Evolutionary conservation across 1,284 basidiomycete species (phyloP), one percentile per base, ranked within the genome.

Genomic region (Irpex lacteus): DNA sequence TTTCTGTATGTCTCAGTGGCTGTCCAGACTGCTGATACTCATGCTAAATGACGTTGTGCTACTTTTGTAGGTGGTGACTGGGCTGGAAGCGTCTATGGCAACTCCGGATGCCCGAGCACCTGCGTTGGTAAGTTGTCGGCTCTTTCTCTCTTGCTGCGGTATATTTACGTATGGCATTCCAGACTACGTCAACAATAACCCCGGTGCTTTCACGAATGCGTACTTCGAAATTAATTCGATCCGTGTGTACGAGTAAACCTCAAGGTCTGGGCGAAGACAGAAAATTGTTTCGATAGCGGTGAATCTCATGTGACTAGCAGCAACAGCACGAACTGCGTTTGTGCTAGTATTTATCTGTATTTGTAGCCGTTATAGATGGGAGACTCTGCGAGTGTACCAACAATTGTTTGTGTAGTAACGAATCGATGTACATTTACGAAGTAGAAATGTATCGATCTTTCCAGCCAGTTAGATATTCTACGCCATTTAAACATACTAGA

Each of bases 61-160:
- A 32, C 32, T 19, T 47, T 60, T 54, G 9, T 61, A 85, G 83
- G 83, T 66, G 84, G 84, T 18, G 84, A 85, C 64, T 86, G 81
- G 81, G 85, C 85, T 40, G 85, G 83, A 2, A 64, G 64, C 52
- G 73, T 77, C 3, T 86, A 81, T 65, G 70, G 68, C 2, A 63
- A 69, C 9, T 77, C 78, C 18, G 80, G 80, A 4, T 86, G 81
- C 69, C 80, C 82, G 11, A 78, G 78, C 9, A 78, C 76, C 26
- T 86, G 85, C 67, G 71, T 74, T 53, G 80, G 85, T 85, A 62
- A 60, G 60, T 66, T 9, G 21, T 21, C 21, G n/a, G n/a, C n/a
- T n/a, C n/a, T 15, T 49, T 15, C 19, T 9, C 26, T 18, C 2
- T 3, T 49, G 18, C 11, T 37, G 3, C 21, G 8, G 3, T 49